Evolutionary conservation across 148 eudicot species (phyloP), one percentile per base, ranked within the genome.

Genomic region (Vaccinium vitisidaea): DNA sequence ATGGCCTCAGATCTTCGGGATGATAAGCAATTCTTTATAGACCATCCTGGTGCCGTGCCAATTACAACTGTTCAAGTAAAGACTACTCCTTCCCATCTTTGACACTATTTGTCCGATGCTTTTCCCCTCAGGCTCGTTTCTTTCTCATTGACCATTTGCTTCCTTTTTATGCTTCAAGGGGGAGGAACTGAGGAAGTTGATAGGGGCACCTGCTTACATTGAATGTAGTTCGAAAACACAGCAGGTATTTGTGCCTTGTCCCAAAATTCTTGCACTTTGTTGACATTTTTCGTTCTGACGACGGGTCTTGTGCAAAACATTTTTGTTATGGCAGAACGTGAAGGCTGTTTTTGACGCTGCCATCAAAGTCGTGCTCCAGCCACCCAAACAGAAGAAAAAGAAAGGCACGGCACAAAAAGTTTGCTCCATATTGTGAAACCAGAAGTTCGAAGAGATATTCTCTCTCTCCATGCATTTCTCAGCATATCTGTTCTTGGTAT

Each of bases 371-470:
- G 99, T 95, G 85, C 97, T 96, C 82, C 95, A 92, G 85, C 99
- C 99, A 43, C 99, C 99, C 16, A 96, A 93, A 88, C 86, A 90
- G 86, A 94, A 96, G 99, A 96, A 96, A 85, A 96, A 96, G 97
- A 96, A 96, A 89, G 89, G 95, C 8, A 93, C 90, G 86, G 90
- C 90, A 67, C 98, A 94, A 84, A 95, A 93, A 86, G 98, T 92
- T 73, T 96, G 99, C 90, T 90, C 98, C 58, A 96, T 96, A 89
- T 92, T 96, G 94, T 96, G 89, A 94, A 69, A 92, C 90, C 85
- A 56, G 82, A 86, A 84, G 87, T 70, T 78, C 36, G 83, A 54
- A 43, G 36, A 59, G 16, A 9, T 1, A 50, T 77, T 65, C 16
- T 16, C 73, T 15, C 73, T 19, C 59, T 67, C 53, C 59, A 30